Conservation (phyloP, 2,329 filamentous ascomycete species). For the Fusarium austroafricanum region DNA sequence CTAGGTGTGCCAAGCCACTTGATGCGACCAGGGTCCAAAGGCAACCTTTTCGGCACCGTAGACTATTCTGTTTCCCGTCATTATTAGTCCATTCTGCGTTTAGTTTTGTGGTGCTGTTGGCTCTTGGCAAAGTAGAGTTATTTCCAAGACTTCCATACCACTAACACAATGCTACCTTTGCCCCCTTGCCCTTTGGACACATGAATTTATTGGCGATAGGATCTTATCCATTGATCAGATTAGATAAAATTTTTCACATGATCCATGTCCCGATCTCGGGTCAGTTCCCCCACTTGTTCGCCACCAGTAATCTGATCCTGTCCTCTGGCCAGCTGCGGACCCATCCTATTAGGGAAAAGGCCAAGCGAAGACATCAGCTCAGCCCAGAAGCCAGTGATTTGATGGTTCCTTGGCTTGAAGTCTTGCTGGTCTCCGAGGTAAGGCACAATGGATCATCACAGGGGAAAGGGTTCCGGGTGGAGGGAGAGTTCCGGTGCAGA, state of each 20-base stretch:
- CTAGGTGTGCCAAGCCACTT: constrained; percentile 18
- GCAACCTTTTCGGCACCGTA: neutral
- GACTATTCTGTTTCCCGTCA: neutral
- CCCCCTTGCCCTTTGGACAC: neutral
- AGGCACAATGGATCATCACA: constrained; percentile 2
- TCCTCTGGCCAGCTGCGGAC: constrained; percentile 12
- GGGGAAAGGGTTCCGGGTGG: constrained; percentile 4
- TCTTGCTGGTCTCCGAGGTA: neutral
- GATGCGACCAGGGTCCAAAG: constrained; percentile 9
- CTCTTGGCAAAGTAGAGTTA: neutral
- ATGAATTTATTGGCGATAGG: constrained; percentile 14
- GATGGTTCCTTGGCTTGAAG: constrained; percentile 24
- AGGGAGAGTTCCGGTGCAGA: constrained; percentile 4
- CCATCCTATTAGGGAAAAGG: constrained; percentile 21
- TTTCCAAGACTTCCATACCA: neutral
- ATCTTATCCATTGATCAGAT: constrained; percentile 44
- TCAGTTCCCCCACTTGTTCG: constrained; percentile 27
- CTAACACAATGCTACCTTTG: neutral
- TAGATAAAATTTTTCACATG: constrained; percentile 33
- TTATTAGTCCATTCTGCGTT: neutral
- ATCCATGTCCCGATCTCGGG: constrained; percentile 36
- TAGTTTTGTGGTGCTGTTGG: constrained; percentile 4
- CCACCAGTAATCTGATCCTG: constrained; percentile 29
- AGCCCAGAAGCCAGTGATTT: neutral
- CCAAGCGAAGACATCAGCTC: constrained; percentile 16